A percentile compares a stretch with the other conserved stretches of the same genome.
Conservation (phyloP, 257 asterid species). For the Nemophila menziesii region DNA sequence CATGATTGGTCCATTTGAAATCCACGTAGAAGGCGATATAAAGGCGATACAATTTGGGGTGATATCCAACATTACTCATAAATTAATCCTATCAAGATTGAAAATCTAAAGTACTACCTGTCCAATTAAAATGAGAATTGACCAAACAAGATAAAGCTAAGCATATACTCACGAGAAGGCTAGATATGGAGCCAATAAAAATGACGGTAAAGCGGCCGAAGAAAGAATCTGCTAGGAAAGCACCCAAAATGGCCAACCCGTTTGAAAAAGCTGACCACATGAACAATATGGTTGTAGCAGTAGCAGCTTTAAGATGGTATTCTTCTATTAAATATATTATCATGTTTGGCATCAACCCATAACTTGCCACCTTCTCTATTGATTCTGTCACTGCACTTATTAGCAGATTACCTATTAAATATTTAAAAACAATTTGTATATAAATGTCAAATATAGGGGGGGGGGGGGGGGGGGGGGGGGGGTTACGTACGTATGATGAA, state of each 20-base stretch:
- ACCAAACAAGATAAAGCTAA: too few species aligned
- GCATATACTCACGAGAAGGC: constrained; percentile 35
- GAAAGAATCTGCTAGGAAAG: constrained; percentile 67
- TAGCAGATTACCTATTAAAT: too few species aligned
- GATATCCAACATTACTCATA: too few species aligned
- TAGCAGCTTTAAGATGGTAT: constrained; percentile 39
- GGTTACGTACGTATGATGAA: constrained; percentile 55
- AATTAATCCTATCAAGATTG: too few species aligned
- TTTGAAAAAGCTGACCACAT: constrained; percentile 52
- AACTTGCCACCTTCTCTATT: constrained; percentile 54
- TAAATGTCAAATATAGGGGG: too few species aligned
- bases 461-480: too few species aligned
- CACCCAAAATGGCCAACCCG: constrained; percentile 68
- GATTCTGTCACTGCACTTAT: constrained; percentile 42
- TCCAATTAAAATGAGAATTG: too few species aligned
- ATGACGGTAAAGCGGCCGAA: constrained; percentile 61
- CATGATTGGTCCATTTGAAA: too few species aligned
- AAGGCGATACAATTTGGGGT: too few species aligned
- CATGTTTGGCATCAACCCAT: constrained; percentile 56
- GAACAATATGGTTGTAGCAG: constrained; percentile 31
- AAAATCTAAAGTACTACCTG: too few species aligned
- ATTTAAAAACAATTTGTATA: too few species aligned
- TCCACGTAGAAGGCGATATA: too few species aligned
- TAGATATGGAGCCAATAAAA: constrained; percentile 27
- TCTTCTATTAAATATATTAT: constrained; percentile 33